phyloP scores from a whole-genome alignment of 306 rosid species.

The Cucurbita moschata region DNA sequence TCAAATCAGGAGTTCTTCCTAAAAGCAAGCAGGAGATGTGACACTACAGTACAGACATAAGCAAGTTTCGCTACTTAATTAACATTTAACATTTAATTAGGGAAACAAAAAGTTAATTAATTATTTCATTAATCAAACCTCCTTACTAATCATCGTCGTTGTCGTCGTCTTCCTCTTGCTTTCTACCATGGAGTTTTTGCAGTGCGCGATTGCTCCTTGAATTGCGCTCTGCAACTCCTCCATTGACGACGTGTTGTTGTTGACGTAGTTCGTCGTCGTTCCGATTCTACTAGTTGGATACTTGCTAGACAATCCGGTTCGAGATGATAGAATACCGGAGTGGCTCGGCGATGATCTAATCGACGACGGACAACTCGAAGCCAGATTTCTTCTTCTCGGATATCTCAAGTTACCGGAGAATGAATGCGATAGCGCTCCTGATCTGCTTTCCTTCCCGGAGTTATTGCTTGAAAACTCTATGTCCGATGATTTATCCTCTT shows the following conservation, averaged over 20 bases:
- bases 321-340: slow-evolving; percentile 48
- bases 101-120: not conserved
- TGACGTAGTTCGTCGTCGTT: not conserved
- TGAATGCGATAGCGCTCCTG: slow-evolving; percentile 40
- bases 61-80: not conserved
- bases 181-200: slow-evolving; percentile 33
- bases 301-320: slow-evolving; percentile 10
- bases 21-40: not conserved
- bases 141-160: not conserved
- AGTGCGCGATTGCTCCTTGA: slow-evolving; percentile 94
- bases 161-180: not conserved
- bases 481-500: not conserved
- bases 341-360: slow-evolving; percentile 79
- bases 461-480: not conserved
- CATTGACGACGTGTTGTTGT: slow-evolving; percentile 48
- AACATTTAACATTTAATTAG: slow-evolving; percentile 2
- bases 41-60: slow-evolving; percentile 1
- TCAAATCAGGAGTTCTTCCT: slow-evolving; percentile 1
- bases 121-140: slow-evolving; percentile 4
- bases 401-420: slow-evolving; percentile 69
- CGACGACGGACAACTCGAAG: slow-evolving; percentile 89
- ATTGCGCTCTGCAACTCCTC: slow-evolving; percentile 95
- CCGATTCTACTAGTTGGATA: not conserved
- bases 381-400: slow-evolving; percentile 41
- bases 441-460: slow-evolving; percentile 10